A percentile compares a stretch with the other conserved stretches of the same genome.
Conservation (phyloP, 306 rosid species). For the Urtica urens region DNA sequence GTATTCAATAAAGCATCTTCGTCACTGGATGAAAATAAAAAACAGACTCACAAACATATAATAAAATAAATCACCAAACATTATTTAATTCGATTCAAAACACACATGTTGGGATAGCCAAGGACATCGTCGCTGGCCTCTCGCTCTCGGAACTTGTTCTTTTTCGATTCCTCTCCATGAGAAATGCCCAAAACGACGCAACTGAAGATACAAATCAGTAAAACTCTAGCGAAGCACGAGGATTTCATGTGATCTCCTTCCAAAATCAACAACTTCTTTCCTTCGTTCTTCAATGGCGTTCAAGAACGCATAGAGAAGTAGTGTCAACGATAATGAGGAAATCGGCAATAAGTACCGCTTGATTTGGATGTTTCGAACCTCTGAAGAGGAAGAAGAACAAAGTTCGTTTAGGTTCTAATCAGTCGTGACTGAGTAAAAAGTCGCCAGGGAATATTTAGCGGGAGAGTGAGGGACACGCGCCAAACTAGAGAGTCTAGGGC, state of each 20-base stretch:
- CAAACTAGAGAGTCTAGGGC: too few relatives aligned
- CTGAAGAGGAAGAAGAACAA: too few relatives aligned
- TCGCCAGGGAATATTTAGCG: too few relatives aligned
- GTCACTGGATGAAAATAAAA: slow-evolving; percentile 57
- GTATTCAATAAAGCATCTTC: slow-evolving; percentile 86
- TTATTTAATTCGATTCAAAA: not conserved
- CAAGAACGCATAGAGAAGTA: too few relatives aligned
- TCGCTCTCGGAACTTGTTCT: slow-evolving; percentile 64
- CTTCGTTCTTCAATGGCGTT: too few relatives aligned
- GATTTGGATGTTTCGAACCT: too few relatives aligned
- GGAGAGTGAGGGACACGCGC: too few relatives aligned
- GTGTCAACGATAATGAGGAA: too few relatives aligned
- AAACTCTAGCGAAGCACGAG: slow-evolving; percentile 15
- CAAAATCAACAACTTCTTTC: too few relatives aligned
- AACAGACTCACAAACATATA: not conserved
- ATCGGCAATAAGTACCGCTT: too few relatives aligned
- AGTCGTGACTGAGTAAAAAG: too few relatives aligned
- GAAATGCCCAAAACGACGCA: slow-evolving; percentile 23
- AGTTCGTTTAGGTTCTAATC: too few relatives aligned
- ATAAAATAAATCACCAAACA: not conserved
- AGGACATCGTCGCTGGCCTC: slow-evolving; percentile 80
- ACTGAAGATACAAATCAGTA: slow-evolving; percentile 34
- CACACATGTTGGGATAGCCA: slow-evolving; percentile 73
- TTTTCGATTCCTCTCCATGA: slow-evolving; percentile 44
- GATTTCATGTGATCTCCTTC: slow-evolving; percentile 48